Percentiles rank a stretch among this genome's conserved stretches.
Conservation (phyloP, 371 early-diverging fungal species). For the Apophysomyces ossiformis region DNA sequence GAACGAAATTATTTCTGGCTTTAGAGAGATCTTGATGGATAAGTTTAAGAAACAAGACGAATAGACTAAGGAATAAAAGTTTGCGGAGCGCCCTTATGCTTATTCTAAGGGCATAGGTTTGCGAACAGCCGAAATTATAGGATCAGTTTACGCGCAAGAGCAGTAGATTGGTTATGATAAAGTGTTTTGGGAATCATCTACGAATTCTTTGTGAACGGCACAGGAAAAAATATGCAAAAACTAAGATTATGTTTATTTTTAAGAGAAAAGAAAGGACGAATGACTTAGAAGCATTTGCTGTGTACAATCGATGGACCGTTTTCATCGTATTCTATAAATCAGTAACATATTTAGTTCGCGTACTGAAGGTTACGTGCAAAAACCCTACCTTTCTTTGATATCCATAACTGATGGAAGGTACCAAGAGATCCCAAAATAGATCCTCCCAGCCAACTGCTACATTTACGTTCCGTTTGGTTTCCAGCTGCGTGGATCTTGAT, state of each 20-base stretch:
- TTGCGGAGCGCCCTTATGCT: too few species aligned
- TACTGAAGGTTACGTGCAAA: neutral
- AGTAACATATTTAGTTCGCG: too few species aligned
- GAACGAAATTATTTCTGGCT: constrained; percentile 86
- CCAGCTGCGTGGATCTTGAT: constrained; percentile 83
- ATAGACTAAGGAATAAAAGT: neutral
- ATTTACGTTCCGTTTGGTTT: constrained; percentile 82
- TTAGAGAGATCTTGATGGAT: constrained; percentile 68
- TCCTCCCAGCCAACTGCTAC: constrained; percentile 95
- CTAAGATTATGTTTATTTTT: neutral
- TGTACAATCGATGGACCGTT: constrained; percentile 83
- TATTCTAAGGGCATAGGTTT: too few species aligned
- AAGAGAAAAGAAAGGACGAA: neutral
- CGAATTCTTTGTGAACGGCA: neutral
- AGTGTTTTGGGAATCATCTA: neutral
- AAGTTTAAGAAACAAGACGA: constrained; percentile 42
- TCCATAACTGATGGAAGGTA: constrained; percentile 97
- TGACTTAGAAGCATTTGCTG: constrained; percentile 66
- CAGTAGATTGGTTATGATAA: neutral
- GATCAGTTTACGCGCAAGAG: too few species aligned
- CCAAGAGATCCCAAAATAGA: constrained; percentile 94
- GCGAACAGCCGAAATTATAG: too few species aligned
- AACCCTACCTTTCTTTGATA: constrained; percentile 69
- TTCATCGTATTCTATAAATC: constrained; percentile 84
- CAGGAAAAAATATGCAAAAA: too few species aligned